Conservation (phyloP, 164 flowering plant genomes). For the Vitis cinerea region DNA sequence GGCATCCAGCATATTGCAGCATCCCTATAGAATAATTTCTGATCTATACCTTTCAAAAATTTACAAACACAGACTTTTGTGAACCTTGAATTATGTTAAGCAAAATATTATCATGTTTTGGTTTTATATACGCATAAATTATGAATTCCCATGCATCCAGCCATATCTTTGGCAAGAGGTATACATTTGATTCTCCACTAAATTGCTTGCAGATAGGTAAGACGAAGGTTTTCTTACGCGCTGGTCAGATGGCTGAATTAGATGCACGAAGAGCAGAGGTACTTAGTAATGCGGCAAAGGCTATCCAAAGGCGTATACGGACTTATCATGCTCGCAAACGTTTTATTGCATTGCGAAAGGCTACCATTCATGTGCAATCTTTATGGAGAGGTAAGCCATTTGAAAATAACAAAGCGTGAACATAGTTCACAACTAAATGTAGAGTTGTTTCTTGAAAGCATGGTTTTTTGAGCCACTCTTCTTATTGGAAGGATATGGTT, state of each 20-base stretch:
- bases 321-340: constrained; percentile 59
- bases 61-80: no score
- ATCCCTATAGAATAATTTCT: no score
- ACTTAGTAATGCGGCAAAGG: constrained; percentile 63
- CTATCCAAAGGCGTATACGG: constrained; percentile 53
- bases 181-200: constrained; percentile 2
- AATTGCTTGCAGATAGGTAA: constrained; percentile 58
- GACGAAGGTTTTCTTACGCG: constrained; percentile 76
- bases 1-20: no score
- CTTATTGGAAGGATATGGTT: not conserved
- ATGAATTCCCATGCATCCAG: constrained; percentile 2
- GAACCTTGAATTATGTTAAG: no score
- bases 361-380: constrained; percentile 49
- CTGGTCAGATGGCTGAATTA: constrained; percentile 87
- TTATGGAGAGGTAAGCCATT: constrained; percentile 51
- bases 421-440: not conserved
- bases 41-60: no score
- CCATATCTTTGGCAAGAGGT: not conserved
- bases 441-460: not conserved
- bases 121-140: not conserved
- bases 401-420: not conserved
- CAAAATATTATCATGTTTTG: no score
- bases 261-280: constrained; percentile 76
- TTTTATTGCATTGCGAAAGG: constrained; percentile 50
- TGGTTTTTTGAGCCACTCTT: not conserved